Evolutionary conservation across 2,329 filamentous ascomycete genomes (phyloP), one percentile per base, ranked within the genome.

Genomic region (Xylaria sp.): DNA sequence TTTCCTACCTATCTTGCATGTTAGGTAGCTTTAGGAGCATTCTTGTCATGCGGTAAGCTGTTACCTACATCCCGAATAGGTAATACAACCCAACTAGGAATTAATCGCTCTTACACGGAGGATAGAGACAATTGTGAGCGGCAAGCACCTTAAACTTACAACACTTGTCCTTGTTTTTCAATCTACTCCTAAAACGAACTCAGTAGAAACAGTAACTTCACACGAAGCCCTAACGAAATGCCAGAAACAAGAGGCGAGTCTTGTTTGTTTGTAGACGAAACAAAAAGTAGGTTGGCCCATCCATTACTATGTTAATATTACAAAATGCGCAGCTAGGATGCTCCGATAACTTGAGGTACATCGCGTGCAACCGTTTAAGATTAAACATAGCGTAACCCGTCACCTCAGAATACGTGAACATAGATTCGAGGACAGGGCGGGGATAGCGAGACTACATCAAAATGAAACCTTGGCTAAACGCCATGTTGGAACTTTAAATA

Each of bases 401-500:
- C 32, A 11, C 19, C 30, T 30, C 4, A 19, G 8, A 32, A 50
- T 39, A 36, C 36, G 21, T 32, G 19, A 19, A 14, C 32, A 30
- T 36, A 21, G 11, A 27, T 21, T 45, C 6, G 32, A 59, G 45
- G 54, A 24, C 47, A 50, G 47, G n/a, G 42, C 39, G 30, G 42
- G 17, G 17, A 47, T 47, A 19, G 17, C 42, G 19, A 57, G 24
- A 39, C 14, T 48, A n/a, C 36, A 48, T 50, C 45, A 45, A 19
- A 42, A 21, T 53, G 45, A 64, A 57, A 64, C 61, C 14, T 34
- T 32, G 21, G 57, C 36, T 30, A 27, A 58, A 21, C 17, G 21
- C 30, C 8, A 42, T 19, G 17, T 12, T 42, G 17, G 4, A 27
- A 53, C n/a, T 55, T 50, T 27, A 14, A 5, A 30, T 2, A 17